Evolutionary conservation across 2,329 filamentous ascomycete genomes (phyloP), one percentile per base, ranked within the genome.

Genomic region (Apiospora kogelbergensis): DNA sequence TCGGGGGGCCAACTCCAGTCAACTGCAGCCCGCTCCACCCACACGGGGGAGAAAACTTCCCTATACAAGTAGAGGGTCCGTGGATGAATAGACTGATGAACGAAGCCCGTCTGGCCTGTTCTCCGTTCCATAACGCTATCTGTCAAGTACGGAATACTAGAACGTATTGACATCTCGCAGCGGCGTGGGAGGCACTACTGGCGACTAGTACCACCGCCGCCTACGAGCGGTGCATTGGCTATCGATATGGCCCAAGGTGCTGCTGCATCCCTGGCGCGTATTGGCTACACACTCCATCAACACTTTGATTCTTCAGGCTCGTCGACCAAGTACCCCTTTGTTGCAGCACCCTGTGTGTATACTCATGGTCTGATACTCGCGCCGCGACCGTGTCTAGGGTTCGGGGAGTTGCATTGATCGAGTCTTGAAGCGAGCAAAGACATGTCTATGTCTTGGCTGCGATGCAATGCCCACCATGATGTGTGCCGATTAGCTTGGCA

Each of bases 321-420:
- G 7, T 33, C 33, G 7, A 33, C 53, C 30, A 30, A 37, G 30
- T 11, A 7, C 40, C 53, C 53, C 53, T 60, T 37, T 60, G 53
- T 60, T 60, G 30, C 53, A 60, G n/a, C 53, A 60, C 53, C 53
- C 30, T 60, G 53, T 60, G 37, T 60, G 53, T 60, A 60, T 60
- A 60, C 26, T 37, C 13, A 53, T 53, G 17, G 40, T 42, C 46
- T 30, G 26, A 33, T 37, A 26, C 46, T 30, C 44, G 44, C 48
- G 17, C 26, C 33, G 33, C 15, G 26, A 57, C 26, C 9, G 17
- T 33, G 26, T 20, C 48, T 57, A 33, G 22, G 46, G 46, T 9
- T 57, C 17, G 48, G 48, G 17, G 48, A 57, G 48, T 57, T 20
- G 48, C 48, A n/a, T 37, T 60, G 53, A 60, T 37, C 53, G 53